Conservation (phyloP, 2,329 filamentous ascomycete genomes). For the Coleophoma eucalyptorum region DNA sequence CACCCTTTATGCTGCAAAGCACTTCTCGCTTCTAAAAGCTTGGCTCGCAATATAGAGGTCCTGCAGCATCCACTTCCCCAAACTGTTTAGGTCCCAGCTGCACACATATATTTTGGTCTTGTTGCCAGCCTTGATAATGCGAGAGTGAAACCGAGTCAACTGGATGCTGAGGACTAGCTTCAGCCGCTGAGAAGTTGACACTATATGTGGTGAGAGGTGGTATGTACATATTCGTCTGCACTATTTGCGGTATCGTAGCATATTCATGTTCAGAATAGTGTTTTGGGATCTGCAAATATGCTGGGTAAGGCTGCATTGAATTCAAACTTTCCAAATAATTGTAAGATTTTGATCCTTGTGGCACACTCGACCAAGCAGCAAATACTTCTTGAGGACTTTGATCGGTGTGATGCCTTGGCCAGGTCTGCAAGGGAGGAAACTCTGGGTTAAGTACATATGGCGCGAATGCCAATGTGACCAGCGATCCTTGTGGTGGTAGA, state of each 20-base stretch:
- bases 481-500: slow-evolving; percentile 44
- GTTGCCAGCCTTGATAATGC: slow-evolving; percentile 17
- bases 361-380: slow-evolving; percentile 23
- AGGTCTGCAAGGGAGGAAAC: slow-evolving; percentile 21
- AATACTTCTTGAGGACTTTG: slow-evolving; percentile 22
- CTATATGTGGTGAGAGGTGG: slow-evolving; percentile 17
- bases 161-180: slow-evolving; percentile 18
- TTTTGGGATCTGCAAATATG: slow-evolving; percentile 15
- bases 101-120: slow-evolving; percentile 19
- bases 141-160: slow-evolving; percentile 14
- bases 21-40: too few relatives aligned
- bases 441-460: slow-evolving; percentile 38
- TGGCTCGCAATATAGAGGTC: slow-evolving; percentile 14
- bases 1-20: too few relatives aligned
- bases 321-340: slow-evolving; percentile 26
- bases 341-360: slow-evolving; percentile 29
- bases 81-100: slow-evolving; percentile 17
- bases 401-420: slow-evolving; percentile 21
- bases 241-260: slow-evolving; percentile 16
- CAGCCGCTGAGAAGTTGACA: slow-evolving; percentile 13
- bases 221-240: slow-evolving; percentile 23
- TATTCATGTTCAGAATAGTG: slow-evolving; percentile 17
- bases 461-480: slow-evolving; percentile 46
- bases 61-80: slow-evolving; percentile 11
- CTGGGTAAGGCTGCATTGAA: slow-evolving; percentile 18